phyloP scores from a whole-genome alignment of 176 grass and related monocot species.

The Oryza glaberrima region DNA sequence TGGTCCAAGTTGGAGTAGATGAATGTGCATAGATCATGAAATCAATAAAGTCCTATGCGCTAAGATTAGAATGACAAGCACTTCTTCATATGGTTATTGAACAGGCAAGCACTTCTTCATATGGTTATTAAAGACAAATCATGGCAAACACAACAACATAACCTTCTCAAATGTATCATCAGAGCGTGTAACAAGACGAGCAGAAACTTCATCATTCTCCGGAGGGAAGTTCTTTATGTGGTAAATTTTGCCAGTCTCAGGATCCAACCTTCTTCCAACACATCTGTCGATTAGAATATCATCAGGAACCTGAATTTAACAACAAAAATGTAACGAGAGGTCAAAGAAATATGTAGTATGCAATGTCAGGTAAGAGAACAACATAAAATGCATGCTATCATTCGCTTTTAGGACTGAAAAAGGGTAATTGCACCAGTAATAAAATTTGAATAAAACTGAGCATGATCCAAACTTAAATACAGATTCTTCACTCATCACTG shows the following conservation, averaged over 20 bases:
- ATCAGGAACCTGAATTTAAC: conserved; percentile 87
- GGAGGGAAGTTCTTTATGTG: conserved; percentile 80
- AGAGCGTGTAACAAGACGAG: conserved; percentile 69
- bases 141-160: conserved; percentile 31
- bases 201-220: conserved; percentile 78
- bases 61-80: conserved; percentile 34
- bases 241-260: conserved; percentile 89
- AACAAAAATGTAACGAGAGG: conserved; percentile 35
- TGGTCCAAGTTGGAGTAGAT: not conserved
- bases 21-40: conserved; percentile 6
- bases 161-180: conserved; percentile 92
- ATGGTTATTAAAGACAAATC: not conserved
- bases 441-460: not conserved
- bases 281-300: conserved; percentile 91
- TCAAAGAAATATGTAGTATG: conserved; percentile 24
- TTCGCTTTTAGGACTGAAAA: conserved; percentile 2
- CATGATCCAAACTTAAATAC: conserved; percentile 1
- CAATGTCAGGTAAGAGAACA: not conserved
- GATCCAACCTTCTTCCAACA: conserved; percentile 94
- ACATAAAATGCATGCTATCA: conserved; percentile 16
- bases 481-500: not conserved
- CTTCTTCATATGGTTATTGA: not conserved
- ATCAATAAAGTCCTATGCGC: conserved; percentile 3
- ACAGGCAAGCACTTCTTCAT: conserved; percentile 10
- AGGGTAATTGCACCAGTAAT: not conserved